Conservation (phyloP, 2,329 filamentous ascomycete genomes). For the Clonostachys chloroleuca region DNA sequence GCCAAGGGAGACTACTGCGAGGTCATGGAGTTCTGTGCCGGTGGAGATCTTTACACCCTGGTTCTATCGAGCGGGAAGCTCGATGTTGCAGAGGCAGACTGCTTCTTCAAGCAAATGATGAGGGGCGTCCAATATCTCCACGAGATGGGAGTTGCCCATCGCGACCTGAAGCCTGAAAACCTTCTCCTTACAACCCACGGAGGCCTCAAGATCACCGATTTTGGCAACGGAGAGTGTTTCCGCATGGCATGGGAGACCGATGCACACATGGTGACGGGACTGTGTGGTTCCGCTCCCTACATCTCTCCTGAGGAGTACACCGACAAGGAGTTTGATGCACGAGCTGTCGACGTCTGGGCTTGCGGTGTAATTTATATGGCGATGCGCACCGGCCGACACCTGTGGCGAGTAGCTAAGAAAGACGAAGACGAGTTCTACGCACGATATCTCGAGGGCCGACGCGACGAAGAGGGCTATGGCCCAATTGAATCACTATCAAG, state of each 20-base stretch:
- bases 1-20: constrained; percentile 97
- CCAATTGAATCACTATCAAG: constrained; percentile 74
- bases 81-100: constrained; percentile 89
- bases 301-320: constrained; percentile 96
- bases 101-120: constrained; percentile 99
- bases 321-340: constrained; percentile 92
- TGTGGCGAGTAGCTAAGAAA: constrained; percentile 96
- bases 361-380: constrained; percentile 99
- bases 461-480: constrained; percentile 92
- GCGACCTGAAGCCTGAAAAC: constrained; percentile 96
- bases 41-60: constrained; percentile 91
- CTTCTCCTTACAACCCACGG: constrained; percentile 89
- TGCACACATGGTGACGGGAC: constrained; percentile 94
- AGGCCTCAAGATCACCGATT: constrained; percentile 95
- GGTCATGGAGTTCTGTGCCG: constrained; percentile 98
- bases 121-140: constrained; percentile 98
- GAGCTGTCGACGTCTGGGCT: constrained; percentile 98
- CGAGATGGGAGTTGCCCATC: constrained; percentile 97
- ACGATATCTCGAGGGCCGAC: constrained; percentile 86
- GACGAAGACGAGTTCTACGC: constrained; percentile 98
- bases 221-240: constrained; percentile 98
- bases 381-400: constrained; percentile 91
- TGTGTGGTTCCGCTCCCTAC: constrained; percentile 95
- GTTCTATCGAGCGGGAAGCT: constrained; percentile 89
- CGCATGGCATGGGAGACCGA: constrained; percentile 99